A percentile compares a stretch with the other conserved stretches of the same genome.
phyloP scores from a whole-genome alignment of 139 green algal species.

The Pleodorina starrii region DNA sequence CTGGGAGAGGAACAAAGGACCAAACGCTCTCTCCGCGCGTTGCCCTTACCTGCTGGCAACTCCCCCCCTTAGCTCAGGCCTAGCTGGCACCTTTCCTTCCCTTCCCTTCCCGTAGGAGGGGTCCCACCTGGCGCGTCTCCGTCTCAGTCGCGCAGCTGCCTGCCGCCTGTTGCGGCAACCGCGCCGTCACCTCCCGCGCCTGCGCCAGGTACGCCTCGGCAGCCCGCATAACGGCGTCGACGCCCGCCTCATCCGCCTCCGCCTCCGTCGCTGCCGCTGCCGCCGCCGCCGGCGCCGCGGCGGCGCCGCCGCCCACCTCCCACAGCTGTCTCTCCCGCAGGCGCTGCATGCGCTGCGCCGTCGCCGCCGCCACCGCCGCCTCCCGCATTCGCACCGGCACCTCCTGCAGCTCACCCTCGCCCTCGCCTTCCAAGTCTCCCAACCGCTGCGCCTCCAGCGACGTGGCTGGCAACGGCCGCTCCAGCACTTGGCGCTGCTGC shows the following conservation, averaged over 20 bases:
- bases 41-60: too few relatives aligned
- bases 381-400: not conserved
- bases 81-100: too few relatives aligned
- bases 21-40: too few relatives aligned
- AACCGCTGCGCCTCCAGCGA: not conserved
- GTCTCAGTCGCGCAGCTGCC: too few relatives aligned
- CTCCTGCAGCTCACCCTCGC: not conserved
- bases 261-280: not conserved
- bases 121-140: too few relatives aligned
- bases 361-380: too few relatives aligned
- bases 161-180: too few relatives aligned
- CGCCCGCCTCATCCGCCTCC: not conserved
- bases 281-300: not conserved
- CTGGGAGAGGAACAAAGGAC: too few relatives aligned
- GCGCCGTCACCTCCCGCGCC: not conserved
- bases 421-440: too few relatives aligned
- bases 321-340: not conserved
- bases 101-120: too few relatives aligned
- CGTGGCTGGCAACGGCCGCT: too few relatives aligned
- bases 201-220: not conserved
- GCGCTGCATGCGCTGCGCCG: conserved; percentile 1
- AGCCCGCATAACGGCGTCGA: not conserved
- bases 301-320: not conserved
- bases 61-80: too few relatives aligned
- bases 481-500: not conserved